Conservation (phyloP, 2,329 filamentous ascomycete species). For the Pyrenophora graminea region DNA sequence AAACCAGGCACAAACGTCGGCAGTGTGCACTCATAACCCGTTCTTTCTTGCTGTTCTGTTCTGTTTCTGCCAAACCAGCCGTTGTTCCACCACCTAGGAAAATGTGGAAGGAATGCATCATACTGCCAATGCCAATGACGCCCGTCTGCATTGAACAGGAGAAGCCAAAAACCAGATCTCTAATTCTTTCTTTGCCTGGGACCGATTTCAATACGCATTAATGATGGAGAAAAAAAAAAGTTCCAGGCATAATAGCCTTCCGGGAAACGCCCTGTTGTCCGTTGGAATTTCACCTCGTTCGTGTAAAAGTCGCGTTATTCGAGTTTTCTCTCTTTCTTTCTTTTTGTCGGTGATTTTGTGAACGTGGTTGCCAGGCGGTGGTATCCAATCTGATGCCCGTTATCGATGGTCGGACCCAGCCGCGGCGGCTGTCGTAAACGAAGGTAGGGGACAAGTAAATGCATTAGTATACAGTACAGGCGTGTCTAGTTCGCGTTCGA, state of each 20-base stretch:
- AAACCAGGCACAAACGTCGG: no score
- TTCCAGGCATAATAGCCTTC: no score
- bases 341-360: background rate
- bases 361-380: background rate
- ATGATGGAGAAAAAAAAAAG: background rate
- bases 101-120: background rate
- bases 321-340: background rate
- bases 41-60: no score
- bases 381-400: conserved; percentile 7
- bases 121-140: background rate
- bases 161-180: background rate
- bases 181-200: background rate
- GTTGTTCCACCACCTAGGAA: background rate
- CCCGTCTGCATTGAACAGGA: background rate
- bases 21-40: no score
- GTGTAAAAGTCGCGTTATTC: background rate
- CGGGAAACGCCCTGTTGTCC: background rate
- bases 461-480: background rate
- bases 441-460: background rate
- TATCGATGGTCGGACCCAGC: background rate
- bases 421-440: background rate
- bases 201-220: background rate
- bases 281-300: background rate
- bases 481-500: conserved; percentile 10
- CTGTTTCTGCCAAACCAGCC: no score